phyloP scores from a whole-genome alignment of 768 basidiomycete genomes.

The Lactarius indigo region DNA sequence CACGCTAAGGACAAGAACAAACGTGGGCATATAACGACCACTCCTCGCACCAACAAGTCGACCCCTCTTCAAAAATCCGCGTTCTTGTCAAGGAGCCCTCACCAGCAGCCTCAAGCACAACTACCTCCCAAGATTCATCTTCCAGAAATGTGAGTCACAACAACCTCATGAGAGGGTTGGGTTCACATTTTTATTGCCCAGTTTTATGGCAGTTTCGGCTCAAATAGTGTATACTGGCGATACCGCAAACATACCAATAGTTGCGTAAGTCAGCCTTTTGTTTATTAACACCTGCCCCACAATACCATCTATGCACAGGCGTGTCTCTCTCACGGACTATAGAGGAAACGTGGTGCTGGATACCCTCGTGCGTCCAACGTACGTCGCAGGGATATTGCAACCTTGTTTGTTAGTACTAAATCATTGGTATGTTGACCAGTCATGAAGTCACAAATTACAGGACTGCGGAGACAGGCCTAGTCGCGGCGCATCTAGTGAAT shows the following conservation, averaged over 20 bases:
- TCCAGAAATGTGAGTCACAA: constrained; percentile 29
- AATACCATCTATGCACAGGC: constrained; percentile 32
- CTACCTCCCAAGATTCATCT: constrained; percentile 29
- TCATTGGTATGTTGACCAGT: constrained; percentile 31
- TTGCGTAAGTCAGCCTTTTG: constrained; percentile 41
- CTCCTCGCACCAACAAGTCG: not conserved
- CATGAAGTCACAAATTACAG: constrained; percentile 48
- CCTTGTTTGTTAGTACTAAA: not conserved
- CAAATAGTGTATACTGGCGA: constrained; percentile 43
- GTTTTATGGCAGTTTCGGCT: constrained; percentile 47
- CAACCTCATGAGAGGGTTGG: constrained; percentile 9
- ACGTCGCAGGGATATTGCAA: not conserved
- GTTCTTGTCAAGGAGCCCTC: not conserved
- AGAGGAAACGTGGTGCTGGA: constrained; percentile 44
- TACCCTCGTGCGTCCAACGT: constrained; percentile 54
- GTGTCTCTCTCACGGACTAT: constrained; percentile 51
- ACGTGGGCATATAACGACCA: not conserved
- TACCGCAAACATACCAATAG: constrained; percentile 45
- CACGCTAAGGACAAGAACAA: constrained; percentile 14
- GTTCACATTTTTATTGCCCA: constrained; percentile 26
- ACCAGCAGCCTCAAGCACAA: constrained; percentile 10
- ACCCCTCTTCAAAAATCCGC: constrained; percentile 1
- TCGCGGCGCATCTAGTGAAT: constrained; percentile 37
- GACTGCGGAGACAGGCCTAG: constrained; percentile 44
- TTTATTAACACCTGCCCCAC: not conserved